A percentile compares a stretch with the other conserved stretches of the same genome.
These are phyloP conservation scores for Dendrobium nobile DNA, from an alignment of 106 monocot genomes.

Conservation along the genomic window DNA sequence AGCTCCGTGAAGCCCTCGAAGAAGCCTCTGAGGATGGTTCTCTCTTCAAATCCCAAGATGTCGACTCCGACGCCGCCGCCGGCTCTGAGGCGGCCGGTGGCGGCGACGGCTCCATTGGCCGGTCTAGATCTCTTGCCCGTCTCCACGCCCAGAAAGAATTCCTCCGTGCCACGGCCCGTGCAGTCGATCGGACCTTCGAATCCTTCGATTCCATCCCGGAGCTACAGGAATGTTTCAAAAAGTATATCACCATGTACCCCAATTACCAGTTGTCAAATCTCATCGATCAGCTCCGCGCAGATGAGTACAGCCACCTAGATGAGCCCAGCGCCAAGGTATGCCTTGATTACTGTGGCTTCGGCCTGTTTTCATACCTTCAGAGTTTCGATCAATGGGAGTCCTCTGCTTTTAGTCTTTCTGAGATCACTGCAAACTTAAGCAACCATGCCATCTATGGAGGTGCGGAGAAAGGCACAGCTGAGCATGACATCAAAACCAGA, in stretches of 20 bases:
- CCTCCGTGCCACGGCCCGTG: constrained; percentile 77
- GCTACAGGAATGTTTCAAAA: constrained; percentile 44
- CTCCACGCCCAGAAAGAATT: constrained; percentile 89
- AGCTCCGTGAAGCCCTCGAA: constrained; percentile 83
- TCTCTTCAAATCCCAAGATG: constrained; percentile 62
- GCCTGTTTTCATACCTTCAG: constrained; percentile 86
- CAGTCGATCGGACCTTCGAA: constrained; percentile 63
- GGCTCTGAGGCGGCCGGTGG: constrained; percentile 3
- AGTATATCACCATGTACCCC: constrained; percentile 92
- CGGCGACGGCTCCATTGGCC: constrained; percentile 27
- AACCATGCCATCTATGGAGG: constrained; percentile 89
- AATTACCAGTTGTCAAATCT: constrained; percentile 59
- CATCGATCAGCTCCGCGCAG: constrained; percentile 56
- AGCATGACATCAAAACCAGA: constrained; percentile 69
- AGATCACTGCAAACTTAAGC: constrained; percentile 82
- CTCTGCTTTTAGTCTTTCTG: constrained; percentile 68
- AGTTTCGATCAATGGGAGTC: constrained; percentile 55
- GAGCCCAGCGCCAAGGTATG: constrained; percentile 63
- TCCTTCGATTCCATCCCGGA: constrained; percentile 44
- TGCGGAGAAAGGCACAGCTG: constrained; percentile 75
- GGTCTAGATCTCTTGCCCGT: constrained; percentile 78
- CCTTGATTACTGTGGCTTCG: constrained; percentile 97
- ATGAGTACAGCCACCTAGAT: constrained; percentile 70
- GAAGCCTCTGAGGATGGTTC: constrained; percentile 93
- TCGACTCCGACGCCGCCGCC: constrained; percentile 25